Base-by-base conservation (phyloP, 202 grass and related monocot genomes). In the Eragrostis tef region DNA sequence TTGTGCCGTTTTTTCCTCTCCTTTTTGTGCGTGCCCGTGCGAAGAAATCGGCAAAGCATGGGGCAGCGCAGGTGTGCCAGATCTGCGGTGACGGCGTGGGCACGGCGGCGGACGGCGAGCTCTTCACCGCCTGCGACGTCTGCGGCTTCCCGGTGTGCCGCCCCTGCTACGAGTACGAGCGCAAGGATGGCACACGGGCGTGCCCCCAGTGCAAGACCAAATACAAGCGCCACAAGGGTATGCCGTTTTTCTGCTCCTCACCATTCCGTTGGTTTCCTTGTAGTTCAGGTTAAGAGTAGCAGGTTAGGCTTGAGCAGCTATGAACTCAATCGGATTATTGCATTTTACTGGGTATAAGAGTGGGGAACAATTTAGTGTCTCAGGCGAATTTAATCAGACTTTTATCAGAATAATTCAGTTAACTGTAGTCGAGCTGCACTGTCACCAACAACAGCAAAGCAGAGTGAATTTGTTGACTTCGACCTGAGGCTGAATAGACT, bases 181-280 rank as follows among this genome's bases (percentile, higher is more conserved):
- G 92, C 80, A 94, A 94, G 77, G 89, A 94, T 20, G 92, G 92
- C n/a, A 94, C 86, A 31, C 89, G 91, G 73, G 92, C 86, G 9
- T 94, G 92, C 77, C 91, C 88, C 39, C 91, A 94, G 72, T 94
- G 91, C 91, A 94, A 88, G 75, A 94, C 83, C 71, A 87, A 89
- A 74, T 94, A 93, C 85, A 97, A 91, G 53, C 88, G 90, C 51
- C 93, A 89, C 79, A 97, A 91, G 72, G 93, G 93, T 97, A 84
- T 78, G 63, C 21, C 3, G 11, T 21, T 5, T 59, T 12, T 9
- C 4, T n/a, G n/a, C 20, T 68, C 42, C 43, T 53, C 6, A 14
- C 34, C 17, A 43, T 79, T 41, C 6, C 22, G 22, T 64, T 4
- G 4, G 0, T 74, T 56, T 10, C 21, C 9, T 17, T 17, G 7